phyloP scores from a whole-genome alignment of 352 stramenopile genomes.

The Thalassiosira livingstoniorum region DNA sequence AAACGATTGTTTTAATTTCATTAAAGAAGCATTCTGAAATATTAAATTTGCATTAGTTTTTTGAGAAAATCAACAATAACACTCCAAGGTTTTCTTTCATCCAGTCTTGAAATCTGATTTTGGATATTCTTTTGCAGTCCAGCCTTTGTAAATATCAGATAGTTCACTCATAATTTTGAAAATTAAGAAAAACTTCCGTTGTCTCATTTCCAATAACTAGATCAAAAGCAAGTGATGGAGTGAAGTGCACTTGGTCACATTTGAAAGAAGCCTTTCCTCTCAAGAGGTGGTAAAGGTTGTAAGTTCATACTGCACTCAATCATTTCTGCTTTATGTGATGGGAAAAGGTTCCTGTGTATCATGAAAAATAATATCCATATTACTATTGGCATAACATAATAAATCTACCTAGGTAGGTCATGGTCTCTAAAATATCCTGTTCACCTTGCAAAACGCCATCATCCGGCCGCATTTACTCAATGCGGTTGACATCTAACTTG shows the following conservation, averaged over 20 bases:
- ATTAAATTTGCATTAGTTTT: too few species aligned
- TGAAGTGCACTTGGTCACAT: neutral
- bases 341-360: neutral
- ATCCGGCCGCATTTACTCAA: neutral
- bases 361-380: neutral
- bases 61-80: neutral
- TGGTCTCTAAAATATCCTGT: neutral
- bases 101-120: neutral
- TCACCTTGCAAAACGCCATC: neutral
- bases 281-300: neutral
- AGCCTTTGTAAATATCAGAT: neutral
- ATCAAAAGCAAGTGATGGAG: too few species aligned
- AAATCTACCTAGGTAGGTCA: neutral
- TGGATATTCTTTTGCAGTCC: too few species aligned
- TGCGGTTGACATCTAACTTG: too few species aligned
- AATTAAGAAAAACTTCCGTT: neutral
- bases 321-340: neutral
- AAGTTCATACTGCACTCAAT: neutral
- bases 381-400: neutral
- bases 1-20: too few species aligned
- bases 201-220: neutral
- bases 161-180: neutral
- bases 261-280: neutral
- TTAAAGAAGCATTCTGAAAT: too few species aligned
- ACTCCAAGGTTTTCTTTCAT: neutral